These are phyloP conservation scores for Epichloe bromicola DNA, from an alignment of 2,329 filamentous ascomycete species.

Conservation along the genomic window DNA sequence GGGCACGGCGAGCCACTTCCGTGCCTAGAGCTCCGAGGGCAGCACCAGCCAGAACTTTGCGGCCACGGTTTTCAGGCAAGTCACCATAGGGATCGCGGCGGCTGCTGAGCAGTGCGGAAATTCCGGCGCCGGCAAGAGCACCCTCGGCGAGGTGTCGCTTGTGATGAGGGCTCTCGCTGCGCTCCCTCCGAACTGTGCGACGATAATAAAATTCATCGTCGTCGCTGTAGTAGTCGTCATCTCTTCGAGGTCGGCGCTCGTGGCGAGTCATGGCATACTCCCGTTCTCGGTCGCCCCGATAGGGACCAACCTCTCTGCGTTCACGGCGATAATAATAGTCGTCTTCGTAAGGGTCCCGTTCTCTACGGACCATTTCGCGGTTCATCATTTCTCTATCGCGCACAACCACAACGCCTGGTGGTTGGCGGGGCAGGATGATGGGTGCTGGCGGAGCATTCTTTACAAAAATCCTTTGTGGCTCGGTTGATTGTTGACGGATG, in stretches of 20 bases:
- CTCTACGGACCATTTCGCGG: slow-evolving; percentile 18
- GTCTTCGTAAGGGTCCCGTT: slow-evolving; percentile 28
- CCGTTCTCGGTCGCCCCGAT: slow-evolving; percentile 16
- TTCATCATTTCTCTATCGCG: slow-evolving; percentile 28
- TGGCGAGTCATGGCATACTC: slow-evolving; percentile 23
- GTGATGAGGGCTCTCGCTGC: slow-evolving; percentile 38
- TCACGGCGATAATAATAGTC: slow-evolving; percentile 41
- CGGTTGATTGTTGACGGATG: slow-evolving; percentile 40
- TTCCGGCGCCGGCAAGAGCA: slow-evolving; percentile 49
- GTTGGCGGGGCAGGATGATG: slow-evolving; percentile 33
- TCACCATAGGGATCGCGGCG: slow-evolving; percentile 39
- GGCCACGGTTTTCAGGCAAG: slow-evolving; percentile 36
- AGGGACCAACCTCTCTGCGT: slow-evolving; percentile 28
- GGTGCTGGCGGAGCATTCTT: slow-evolving; percentile 44
- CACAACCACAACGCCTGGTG: slow-evolving; percentile 31
- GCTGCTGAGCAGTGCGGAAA: slow-evolving; percentile 44
- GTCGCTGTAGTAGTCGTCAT: slow-evolving; percentile 31
- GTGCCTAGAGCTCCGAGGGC: slow-evolving; percentile 50
- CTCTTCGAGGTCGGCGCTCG: slow-evolving; percentile 27
- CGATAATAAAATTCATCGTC: slow-evolving; percentile 37
- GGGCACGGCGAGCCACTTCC: slow-evolving; percentile 45
- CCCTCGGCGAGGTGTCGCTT: slow-evolving; percentile 50
- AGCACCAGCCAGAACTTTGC: slow-evolving; percentile 47
- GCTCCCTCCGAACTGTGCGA: slow-evolving; percentile 33
- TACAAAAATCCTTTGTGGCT: slow-evolving; percentile 47